Base-by-base conservation (phyloP, 495 filamentous ascomycete species). In the Penicillium lividum region DNA sequence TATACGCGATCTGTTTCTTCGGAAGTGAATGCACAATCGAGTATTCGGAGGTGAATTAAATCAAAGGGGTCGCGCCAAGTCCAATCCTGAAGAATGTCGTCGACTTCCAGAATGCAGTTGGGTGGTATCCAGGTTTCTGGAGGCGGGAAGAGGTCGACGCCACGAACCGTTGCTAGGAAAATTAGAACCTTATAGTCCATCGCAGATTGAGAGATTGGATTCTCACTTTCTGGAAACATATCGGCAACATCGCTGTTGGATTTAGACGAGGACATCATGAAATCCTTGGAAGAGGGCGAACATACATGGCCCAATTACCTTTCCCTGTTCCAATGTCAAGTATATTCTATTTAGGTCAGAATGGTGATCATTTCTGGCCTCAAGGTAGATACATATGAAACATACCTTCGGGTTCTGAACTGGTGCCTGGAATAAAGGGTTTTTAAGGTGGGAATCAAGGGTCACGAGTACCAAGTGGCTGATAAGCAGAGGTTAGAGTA, bases 281-380 rank as follows among this genome's bases (percentile, higher is more conserved):
- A 15, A 33, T 33, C 10, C 2, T 22, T 22, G 22, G 31, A 16
- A 43, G 18, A 0, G 16, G 2, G 11, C 29, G 29, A 25, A 42
- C 67, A 28, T 68, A 70, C 63, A 68, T 72, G 40, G 68, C 65
- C 67, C 70, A 70, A 8, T 53, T 51, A 27, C 68, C 68, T 33
- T 63, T 57, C 4, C 67, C 65, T 7, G 67, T 69, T 27, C 67
- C 67, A 28, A 69, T 64, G 31, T 69, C 67, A 11, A 69, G 62
- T 11, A 69, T 63, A 25, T 69, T 48, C 55, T 53, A 29, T 25
- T 4, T 40, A 10, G 10, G 28, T 22, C 34, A 18, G 28, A 49
- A 15, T 8, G 5, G 9, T 3, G 27, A 30, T 28, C 44, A 27
- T 31, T 7, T 22, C 22, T 22, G 22, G 22, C 22, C 30, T 42